A percentile compares a stretch with the other conserved stretches of the same genome.
phyloP scores from a whole-genome alignment of 495 filamentous ascomycete species.

The Stereocaulon alpinum region DNA sequence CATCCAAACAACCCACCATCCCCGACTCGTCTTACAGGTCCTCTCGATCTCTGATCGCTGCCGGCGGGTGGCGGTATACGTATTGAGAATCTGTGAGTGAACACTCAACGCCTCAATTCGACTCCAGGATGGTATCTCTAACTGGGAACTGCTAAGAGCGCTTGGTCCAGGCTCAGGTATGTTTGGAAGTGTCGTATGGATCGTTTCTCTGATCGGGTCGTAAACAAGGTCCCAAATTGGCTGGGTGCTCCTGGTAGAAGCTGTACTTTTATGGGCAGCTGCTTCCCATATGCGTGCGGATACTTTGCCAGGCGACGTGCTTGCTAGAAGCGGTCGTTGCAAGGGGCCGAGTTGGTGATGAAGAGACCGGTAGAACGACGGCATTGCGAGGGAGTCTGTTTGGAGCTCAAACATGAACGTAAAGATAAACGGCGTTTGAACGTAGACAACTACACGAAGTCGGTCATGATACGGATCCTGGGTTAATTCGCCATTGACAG shows the following conservation, averaged over 20 bases:
- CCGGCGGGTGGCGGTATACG: slow-evolving; percentile 52
- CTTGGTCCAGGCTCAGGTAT: slow-evolving; percentile 57
- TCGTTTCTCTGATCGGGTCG: slow-evolving; percentile 63
- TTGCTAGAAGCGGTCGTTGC: slow-evolving; percentile 55
- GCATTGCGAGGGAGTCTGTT: slow-evolving; percentile 54
- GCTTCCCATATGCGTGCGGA: slow-evolving; percentile 36
- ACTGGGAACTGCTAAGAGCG: slow-evolving; percentile 21
- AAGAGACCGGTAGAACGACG: slow-evolving; percentile 67
- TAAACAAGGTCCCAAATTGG: slow-evolving; percentile 78
- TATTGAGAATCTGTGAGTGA: slow-evolving; percentile 73
- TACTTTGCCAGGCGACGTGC: slow-evolving; percentile 49
- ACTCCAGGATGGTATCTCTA: slow-evolving; percentile 44
- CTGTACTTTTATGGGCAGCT: slow-evolving; percentile 21
- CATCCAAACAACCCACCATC: slow-evolving; percentile 97
- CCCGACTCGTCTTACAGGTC: slow-evolving; percentile 82
- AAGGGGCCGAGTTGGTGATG: slow-evolving; percentile 75
- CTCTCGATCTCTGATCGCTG: slow-evolving; percentile 58
- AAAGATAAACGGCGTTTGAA: slow-evolving; percentile 81
- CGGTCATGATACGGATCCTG: slow-evolving; percentile 27
- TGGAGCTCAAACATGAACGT: slow-evolving; percentile 72
- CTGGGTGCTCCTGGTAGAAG: slow-evolving; percentile 28
- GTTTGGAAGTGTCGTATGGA: slow-evolving; percentile 81
- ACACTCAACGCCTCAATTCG: slow-evolving; percentile 84
- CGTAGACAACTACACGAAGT: slow-evolving; percentile 63
- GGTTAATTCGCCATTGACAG: not conserved